Conservation (phyloP, 306 rosid genomes). For the Crataegus laevigata region DNA sequence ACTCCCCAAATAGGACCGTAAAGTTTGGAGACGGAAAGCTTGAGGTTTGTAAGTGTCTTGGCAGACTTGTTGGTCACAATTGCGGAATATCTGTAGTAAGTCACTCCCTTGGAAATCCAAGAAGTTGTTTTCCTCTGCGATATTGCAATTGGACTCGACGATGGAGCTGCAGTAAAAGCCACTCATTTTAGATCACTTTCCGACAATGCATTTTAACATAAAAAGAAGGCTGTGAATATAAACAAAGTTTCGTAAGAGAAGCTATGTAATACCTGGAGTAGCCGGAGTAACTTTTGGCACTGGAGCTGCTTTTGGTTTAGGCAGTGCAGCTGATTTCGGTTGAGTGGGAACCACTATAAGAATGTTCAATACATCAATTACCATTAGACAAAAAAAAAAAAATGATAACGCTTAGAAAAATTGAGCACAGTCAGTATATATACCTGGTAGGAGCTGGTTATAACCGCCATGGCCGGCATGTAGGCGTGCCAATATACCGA, state of each 20-base stretch:
- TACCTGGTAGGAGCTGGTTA: constrained; percentile 95
- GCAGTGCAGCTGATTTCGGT: constrained; percentile 31
- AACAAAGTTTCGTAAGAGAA: neutral
- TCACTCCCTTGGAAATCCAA: constrained; percentile 62
- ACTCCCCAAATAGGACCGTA: constrained; percentile 96
- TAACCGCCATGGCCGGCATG: constrained; percentile 55
- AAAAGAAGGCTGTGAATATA: neutral
- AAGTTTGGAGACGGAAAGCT: constrained; percentile 61
- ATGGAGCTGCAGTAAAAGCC: constrained; percentile 43
- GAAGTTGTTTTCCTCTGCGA: constrained; percentile 64
- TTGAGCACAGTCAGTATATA: neutral
- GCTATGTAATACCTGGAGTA: constrained; percentile 51
- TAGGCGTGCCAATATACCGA: constrained; percentile 78
- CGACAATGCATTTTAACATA: neutral
- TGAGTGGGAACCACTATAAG: constrained; percentile 48
- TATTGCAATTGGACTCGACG: constrained; percentile 51
- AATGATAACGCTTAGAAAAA: neutral
- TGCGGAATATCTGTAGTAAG: constrained; percentile 80
- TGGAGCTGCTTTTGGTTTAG: constrained; percentile 43
- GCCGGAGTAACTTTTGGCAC: constrained; percentile 47
- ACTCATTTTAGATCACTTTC: constrained; percentile 18
- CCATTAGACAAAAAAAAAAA: neutral
- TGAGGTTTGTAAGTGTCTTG: constrained; percentile 49
- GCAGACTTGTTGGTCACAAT: constrained; percentile 73
- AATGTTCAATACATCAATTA: neutral